A percentile compares a stretch with the other conserved stretches of the same genome.
Evolutionary conservation across 2,329 filamentous ascomycete genomes (phyloP).

Genomic region (Purpureocillium takamizusanense): DNA sequence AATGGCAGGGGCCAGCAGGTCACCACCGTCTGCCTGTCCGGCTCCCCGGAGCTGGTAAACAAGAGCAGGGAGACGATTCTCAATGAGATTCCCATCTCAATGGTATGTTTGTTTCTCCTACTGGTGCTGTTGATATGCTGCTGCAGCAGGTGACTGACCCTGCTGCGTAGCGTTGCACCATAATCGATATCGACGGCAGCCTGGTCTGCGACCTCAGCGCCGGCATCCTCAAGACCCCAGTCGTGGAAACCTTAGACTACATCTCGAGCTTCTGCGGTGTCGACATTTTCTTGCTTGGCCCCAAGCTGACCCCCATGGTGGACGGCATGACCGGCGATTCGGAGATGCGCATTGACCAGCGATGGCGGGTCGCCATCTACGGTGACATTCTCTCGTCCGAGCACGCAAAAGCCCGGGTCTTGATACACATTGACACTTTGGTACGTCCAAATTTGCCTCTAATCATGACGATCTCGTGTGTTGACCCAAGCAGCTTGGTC

Average conservation of each 20-base stretch:
- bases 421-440: slow-evolving; percentile 96
- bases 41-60: slow-evolving; percentile 77
- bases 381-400: slow-evolving; percentile 92
- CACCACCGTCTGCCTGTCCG: slow-evolving; percentile 86
- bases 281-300: slow-evolving; percentile 91
- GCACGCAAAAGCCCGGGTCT: slow-evolving; percentile 88
- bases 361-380: slow-evolving; percentile 88
- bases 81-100: slow-evolving; percentile 82
- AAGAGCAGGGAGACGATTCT: slow-evolving; percentile 84
- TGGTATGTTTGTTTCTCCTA: slow-evolving; percentile 53
- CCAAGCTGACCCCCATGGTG: slow-evolving; percentile 74
- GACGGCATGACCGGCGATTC: slow-evolving; percentile 67
- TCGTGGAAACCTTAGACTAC: slow-evolving; percentile 78
- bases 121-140: slow-evolving; percentile 1
- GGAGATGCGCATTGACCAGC: slow-evolving; percentile 78
- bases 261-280: slow-evolving; percentile 85
- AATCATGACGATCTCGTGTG: slow-evolving; percentile 7
- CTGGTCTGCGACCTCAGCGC: slow-evolving; percentile 68
- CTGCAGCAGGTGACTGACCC: background rate
- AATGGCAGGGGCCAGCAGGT: slow-evolving; percentile 56
- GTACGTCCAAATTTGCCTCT: slow-evolving; percentile 32
- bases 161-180: slow-evolving; percentile 63
- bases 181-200: slow-evolving; percentile 86
- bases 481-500: slow-evolving; percentile 46
- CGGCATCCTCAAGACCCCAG: slow-evolving; percentile 62